These are phyloP conservation scores for Saturnispora besseyi DNA, from an alignment of 805 yeast genomes.

Conservation along the genomic window DNA sequence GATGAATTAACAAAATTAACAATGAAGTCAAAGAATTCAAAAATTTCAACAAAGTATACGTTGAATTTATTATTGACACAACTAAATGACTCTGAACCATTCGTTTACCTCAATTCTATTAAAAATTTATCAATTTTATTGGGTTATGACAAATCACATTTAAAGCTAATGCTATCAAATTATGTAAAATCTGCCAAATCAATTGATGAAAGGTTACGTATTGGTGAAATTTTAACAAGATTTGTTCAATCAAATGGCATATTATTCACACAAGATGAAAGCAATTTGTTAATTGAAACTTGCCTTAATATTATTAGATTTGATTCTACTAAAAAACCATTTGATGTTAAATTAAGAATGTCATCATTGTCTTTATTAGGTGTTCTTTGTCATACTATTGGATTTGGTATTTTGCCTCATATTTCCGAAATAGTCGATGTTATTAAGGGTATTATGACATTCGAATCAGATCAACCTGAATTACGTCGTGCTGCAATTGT, in stretches of 20 bases:
- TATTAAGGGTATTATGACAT: conserved; percentile 61
- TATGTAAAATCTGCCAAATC: conserved; percentile 9
- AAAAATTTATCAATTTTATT: conserved; percentile 62
- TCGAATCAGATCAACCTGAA: conserved; percentile 38
- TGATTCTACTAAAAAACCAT: background rate
- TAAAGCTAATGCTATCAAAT: conserved; percentile 9
- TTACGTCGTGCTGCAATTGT: conserved; percentile 69
- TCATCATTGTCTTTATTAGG: conserved; percentile 87
- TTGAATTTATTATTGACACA: conserved; percentile 54
- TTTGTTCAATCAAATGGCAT: conserved; percentile 43
- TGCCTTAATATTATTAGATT: background rate
- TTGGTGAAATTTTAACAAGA: conserved; percentile 74
- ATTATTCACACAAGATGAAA: conserved; percentile 34
- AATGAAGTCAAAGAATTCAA: conserved; percentile 7
- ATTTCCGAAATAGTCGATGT: conserved; percentile 62
- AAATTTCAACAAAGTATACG: conserved; percentile 34
- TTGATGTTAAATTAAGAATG: conserved; percentile 63
- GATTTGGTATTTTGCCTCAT: conserved; percentile 40
- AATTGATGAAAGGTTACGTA: conserved; percentile 61
- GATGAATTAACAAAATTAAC: conserved; percentile 47
- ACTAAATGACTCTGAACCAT: conserved; percentile 75
- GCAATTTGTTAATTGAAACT: conserved; percentile 32
- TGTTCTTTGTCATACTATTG: conserved; percentile 38
- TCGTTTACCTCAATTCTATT: conserved; percentile 74
- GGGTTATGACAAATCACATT: conserved; percentile 27